Conservation (phyloP, 352 stramenopile species). For the Phytopythium cucurbitacearum region DNA sequence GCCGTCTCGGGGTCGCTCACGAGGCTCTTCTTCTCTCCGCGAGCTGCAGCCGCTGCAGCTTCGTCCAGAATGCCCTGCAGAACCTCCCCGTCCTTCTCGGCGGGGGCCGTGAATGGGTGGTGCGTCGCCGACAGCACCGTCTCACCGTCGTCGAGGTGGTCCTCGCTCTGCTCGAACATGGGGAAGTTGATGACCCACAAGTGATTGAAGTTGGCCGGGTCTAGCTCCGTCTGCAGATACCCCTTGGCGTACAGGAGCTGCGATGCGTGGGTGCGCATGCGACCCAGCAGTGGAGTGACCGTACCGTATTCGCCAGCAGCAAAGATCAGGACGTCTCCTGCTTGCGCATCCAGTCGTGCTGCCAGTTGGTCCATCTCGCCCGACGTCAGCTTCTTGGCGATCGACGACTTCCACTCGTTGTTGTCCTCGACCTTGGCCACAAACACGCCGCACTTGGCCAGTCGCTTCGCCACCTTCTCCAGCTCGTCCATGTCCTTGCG, state of each 20-base stretch:
- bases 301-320: conserved; percentile 48
- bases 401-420: conserved; percentile 65
- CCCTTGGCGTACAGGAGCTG: conserved; percentile 61
- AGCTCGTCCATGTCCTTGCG: conserved; percentile 72
- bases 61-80: conserved; percentile 40
- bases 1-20: conserved; percentile 45
- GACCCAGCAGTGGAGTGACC: conserved; percentile 55
- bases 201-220: conserved; percentile 68
- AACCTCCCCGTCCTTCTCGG: conserved; percentile 34
- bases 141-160: conserved; percentile 22
- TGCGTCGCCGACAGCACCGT: conserved; percentile 69
- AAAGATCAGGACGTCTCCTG: conserved; percentile 71
- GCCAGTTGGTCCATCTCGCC: conserved; percentile 48
- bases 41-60: conserved; percentile 6
- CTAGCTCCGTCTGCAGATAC: conserved; percentile 52
- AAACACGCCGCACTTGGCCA: conserved; percentile 34
- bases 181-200: conserved; percentile 87
- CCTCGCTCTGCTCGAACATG: conserved; percentile 79
- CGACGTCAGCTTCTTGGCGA: conserved; percentile 51
- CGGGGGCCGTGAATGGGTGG: conserved; percentile 83
- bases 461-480: conserved; percentile 44
- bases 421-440: conserved; percentile 57
- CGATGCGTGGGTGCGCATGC: conserved; percentile 57
- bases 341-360: conserved; percentile 39
- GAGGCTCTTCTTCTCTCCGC: conserved; percentile 24